Conservation (phyloP, 306 rosid genomes). For the Cucurbita argyrosperma region DNA sequence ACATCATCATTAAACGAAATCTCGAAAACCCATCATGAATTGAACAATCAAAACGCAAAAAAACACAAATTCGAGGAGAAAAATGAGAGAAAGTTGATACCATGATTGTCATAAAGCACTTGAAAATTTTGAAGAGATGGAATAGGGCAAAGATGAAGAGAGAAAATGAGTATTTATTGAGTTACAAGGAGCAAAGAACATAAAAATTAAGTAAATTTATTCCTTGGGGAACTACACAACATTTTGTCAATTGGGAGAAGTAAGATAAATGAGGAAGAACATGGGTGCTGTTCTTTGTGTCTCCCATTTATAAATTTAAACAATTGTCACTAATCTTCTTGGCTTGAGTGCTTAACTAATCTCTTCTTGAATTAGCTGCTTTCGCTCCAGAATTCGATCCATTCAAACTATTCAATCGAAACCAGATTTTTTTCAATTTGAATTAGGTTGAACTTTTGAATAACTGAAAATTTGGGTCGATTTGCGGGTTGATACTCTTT, state of each 20-base stretch:
- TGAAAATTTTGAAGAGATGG: conserved; percentile 8
- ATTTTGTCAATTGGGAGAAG: conserved; percentile 29
- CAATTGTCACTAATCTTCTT: too few relatives aligned
- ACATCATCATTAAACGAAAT: neutral
- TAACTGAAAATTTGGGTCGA: too few relatives aligned
- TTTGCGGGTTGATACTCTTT: too few relatives aligned
- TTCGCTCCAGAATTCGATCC: too few relatives aligned
- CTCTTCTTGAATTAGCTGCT: too few relatives aligned
- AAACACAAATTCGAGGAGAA: neutral
- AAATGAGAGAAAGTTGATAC: conserved; percentile 17
- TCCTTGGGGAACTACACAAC: conserved; percentile 36
- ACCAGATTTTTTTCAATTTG: too few relatives aligned
- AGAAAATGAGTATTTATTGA: conserved; percentile 46
- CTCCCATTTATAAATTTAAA: too few relatives aligned
- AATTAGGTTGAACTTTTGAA: too few relatives aligned
- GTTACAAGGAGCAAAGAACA: conserved; percentile 30
- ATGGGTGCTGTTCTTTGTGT: too few relatives aligned
- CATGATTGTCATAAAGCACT: conserved; percentile 46
- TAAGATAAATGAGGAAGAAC: conserved; percentile 25
- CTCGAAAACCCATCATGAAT: neutral
- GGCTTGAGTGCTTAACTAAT: too few relatives aligned
- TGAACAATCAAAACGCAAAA: neutral
- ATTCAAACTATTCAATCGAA: too few relatives aligned
- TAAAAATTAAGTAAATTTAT: conserved; percentile 23
- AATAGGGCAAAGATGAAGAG: conserved; percentile 9